A percentile compares a stretch with the other conserved stretches of the same genome.
Evolutionary conservation across 148 eudicot species (phyloP).

Genomic region (Diospyros kaki): DNA sequence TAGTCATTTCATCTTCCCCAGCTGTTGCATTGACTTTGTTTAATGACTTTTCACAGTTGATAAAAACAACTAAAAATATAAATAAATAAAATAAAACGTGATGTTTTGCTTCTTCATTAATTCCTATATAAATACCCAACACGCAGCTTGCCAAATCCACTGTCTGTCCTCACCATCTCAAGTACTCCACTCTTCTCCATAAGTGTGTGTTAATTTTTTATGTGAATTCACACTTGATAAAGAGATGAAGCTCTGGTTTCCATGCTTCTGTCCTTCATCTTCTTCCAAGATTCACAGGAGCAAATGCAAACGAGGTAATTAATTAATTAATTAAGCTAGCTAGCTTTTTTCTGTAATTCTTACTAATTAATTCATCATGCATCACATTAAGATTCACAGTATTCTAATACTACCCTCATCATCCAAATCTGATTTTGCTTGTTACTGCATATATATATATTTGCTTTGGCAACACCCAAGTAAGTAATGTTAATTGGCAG

Average conservation of each 20-base stretch:
- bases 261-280: background rate
- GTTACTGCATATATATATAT: background rate
- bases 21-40: no score
- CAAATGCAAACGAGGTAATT: background rate
- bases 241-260: conserved; percentile 7
- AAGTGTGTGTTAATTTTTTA: background rate
- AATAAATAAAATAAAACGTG: no score
- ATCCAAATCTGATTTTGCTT: background rate
- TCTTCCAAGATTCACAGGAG: background rate
- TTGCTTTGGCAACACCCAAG: background rate
- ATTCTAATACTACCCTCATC: no score
- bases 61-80: no score
- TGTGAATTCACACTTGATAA: background rate
- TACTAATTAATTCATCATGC: background rate
- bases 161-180: background rate
- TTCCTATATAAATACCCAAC: background rate
- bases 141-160: background rate
- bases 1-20: no score
- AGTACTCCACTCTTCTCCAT: background rate
- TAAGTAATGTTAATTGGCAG: background rate
- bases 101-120: no score
- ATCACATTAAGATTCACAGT: no score
- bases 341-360: background rate
- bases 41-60: no score
- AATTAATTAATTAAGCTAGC: background rate